These are phyloP conservation scores for Saccharum officinarum DNA, from an alignment of 176 grass and related monocot genomes.

Conservation along the genomic window DNA sequence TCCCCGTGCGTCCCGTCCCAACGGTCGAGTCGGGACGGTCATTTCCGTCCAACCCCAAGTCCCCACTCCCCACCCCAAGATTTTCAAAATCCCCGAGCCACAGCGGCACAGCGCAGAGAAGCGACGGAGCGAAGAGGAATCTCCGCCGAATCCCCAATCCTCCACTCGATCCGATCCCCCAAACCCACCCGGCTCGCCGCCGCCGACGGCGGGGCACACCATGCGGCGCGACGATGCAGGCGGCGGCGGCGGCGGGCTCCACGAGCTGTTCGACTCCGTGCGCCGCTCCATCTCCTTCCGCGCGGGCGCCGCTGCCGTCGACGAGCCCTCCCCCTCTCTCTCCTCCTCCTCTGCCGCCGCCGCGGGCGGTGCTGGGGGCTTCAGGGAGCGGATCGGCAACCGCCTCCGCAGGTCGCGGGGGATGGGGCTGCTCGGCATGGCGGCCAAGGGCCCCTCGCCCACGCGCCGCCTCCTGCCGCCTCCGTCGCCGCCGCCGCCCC, in stretches of 20 bases:
- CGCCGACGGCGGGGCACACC: background rate
- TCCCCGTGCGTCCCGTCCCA: conserved; percentile 4
- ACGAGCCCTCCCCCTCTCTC: conserved; percentile 37
- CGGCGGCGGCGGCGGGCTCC: conserved; percentile 44
- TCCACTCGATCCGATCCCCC: conserved; percentile 1
- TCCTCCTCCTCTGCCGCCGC: background rate
- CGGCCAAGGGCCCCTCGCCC: conserved; percentile 57
- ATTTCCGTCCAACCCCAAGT: conserved; percentile 27
- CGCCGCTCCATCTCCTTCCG: conserved; percentile 63
- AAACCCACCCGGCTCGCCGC: background rate
- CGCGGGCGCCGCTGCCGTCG: conserved; percentile 35
- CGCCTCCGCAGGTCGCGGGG: conserved; percentile 65
- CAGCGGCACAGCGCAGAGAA: background rate
- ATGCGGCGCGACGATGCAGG: conserved; percentile 51
- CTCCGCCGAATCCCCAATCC: conserved; percentile 8
- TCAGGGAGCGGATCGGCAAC: conserved; percentile 56
- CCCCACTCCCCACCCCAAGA: background rate
- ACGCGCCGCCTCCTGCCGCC: conserved; percentile 28
- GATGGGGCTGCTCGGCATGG: conserved; percentile 60
- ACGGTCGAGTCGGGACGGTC: conserved; percentile 64
- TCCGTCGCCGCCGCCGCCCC: background rate
- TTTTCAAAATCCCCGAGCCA: conserved; percentile 39
- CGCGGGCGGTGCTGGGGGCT: background rate
- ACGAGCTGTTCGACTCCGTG: conserved; percentile 87
- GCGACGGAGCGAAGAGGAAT: background rate